phyloP scores from a whole-genome alignment of 2,329 filamentous ascomycete species.

The Calonectria pseudoreteaudii region DNA sequence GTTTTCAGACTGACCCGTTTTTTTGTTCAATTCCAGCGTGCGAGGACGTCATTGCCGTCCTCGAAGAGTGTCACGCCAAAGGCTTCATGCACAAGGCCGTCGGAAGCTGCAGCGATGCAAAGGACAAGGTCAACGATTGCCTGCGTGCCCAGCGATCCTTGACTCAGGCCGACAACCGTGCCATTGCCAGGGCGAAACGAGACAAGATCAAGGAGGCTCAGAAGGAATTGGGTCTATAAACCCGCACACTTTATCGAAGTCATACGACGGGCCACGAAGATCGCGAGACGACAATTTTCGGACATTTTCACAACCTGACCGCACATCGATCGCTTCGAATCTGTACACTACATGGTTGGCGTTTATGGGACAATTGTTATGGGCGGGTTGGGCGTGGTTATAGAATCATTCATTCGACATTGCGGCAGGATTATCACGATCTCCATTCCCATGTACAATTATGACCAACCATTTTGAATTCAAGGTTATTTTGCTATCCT shows the following conservation, averaged over 20 bases:
- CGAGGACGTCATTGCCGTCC: constrained; percentile 91
- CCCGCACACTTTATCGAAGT: neutral
- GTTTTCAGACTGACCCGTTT: constrained; percentile 30
- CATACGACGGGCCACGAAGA: neutral
- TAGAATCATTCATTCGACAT: constrained; percentile 25
- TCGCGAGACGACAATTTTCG: neutral
- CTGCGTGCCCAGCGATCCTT: constrained; percentile 84
- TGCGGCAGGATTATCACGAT: constrained; percentile 24
- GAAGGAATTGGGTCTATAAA: constrained; percentile 61
- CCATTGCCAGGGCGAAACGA: constrained; percentile 74
- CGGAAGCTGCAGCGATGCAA: constrained; percentile 90
- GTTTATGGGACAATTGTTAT: constrained; percentile 23
- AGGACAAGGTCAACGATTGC: constrained; percentile 86
- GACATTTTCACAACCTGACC: constrained; percentile 2
- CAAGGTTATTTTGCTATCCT: constrained; percentile 10
- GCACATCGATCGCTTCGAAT: constrained; percentile 6
- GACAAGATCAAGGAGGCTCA: constrained; percentile 79
- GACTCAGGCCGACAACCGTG: constrained; percentile 81
- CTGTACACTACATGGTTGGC: constrained; percentile 31
- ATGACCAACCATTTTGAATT: constrained; percentile 9
- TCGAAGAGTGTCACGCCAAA: constrained; percentile 93
- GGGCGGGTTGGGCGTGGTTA: constrained; percentile 14
- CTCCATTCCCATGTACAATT: constrained; percentile 25
- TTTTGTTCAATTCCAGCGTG: constrained; percentile 74
- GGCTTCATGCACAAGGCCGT: constrained; percentile 93